phyloP scores from a whole-genome alignment of 2,329 filamentous ascomycete genomes.

The Niveomyces coronatus region DNA sequence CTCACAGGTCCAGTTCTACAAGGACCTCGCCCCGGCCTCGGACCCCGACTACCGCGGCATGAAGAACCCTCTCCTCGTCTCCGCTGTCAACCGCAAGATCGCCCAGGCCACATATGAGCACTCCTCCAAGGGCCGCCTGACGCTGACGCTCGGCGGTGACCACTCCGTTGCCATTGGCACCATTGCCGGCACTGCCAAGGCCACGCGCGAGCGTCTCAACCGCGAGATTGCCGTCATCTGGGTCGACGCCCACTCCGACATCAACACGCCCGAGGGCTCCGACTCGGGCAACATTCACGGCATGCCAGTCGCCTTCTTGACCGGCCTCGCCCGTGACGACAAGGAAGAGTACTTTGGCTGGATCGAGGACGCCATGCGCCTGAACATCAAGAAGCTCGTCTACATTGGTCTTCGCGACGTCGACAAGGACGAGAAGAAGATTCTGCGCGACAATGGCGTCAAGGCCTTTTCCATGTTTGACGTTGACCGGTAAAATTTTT shows the following conservation, averaged over 20 bases:
- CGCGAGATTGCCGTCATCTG: constrained; percentile 91
- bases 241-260: constrained; percentile 97
- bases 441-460: constrained; percentile 79
- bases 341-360: constrained; percentile 79
- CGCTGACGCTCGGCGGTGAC: constrained; percentile 89
- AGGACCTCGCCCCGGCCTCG: constrained; percentile 55
- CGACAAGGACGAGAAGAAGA: constrained; percentile 86
- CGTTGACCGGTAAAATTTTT: constrained; percentile 61
- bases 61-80: constrained; percentile 86
- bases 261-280: constrained; percentile 89
- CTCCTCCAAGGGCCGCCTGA: constrained; percentile 71
- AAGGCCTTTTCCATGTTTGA: constrained; percentile 99
- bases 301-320: constrained; percentile 91
- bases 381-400: constrained; percentile 75
- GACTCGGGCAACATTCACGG: constrained; percentile 92
- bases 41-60: constrained; percentile 83
- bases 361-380: constrained; percentile 61
- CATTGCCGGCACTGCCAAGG: constrained; percentile 76
- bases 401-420: constrained; percentile 95
- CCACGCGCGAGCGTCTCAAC: constrained; percentile 69
- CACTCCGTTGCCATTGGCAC: constrained; percentile 95
- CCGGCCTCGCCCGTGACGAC: constrained; percentile 70
- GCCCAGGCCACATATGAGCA: constrained; percentile 80
- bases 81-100: constrained; percentile 71
- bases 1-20: constrained; percentile 70